Percentiles rank a stretch among this genome's conserved stretches.
These are phyloP conservation scores for Termitomyces sp. DNA, from an alignment of 768 basidiomycete species.

Conservation along the genomic window DNA sequence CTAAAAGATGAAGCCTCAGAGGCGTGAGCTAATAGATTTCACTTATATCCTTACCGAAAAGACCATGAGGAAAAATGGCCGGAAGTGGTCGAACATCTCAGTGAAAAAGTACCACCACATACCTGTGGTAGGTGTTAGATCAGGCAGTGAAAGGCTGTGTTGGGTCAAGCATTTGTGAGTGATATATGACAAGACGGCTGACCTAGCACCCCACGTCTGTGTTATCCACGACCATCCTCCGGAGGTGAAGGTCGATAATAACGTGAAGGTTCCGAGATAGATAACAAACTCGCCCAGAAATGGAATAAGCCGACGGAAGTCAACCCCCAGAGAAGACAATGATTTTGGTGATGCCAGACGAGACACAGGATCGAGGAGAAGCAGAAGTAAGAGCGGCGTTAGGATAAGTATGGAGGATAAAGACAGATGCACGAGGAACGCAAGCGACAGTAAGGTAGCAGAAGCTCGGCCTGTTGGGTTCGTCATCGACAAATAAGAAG, in stretches of 20 bases:
- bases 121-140: constrained; percentile 91
- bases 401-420: constrained; percentile 69
- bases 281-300: constrained; percentile 46
- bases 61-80: constrained; percentile 91
- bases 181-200: constrained; percentile 20
- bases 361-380: constrained; percentile 60
- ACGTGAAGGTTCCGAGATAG: constrained; percentile 47
- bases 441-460: constrained; percentile 59
- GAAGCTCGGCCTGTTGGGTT: constrained; percentile 52
- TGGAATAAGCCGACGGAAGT: constrained; percentile 28
- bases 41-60: constrained; percentile 64
- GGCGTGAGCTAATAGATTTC: background rate
- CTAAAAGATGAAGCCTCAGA: constrained; percentile 30
- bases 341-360: constrained; percentile 60
- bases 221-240: constrained; percentile 68
- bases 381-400: constrained; percentile 61
- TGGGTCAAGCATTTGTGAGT: constrained; percentile 3
- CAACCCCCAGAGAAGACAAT: constrained; percentile 27
- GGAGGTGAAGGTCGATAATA: constrained; percentile 52
- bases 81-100: constrained; percentile 98
- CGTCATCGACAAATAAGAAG: background rate
- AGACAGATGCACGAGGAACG: constrained; percentile 70
- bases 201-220: constrained; percentile 88
- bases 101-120: constrained; percentile 99
- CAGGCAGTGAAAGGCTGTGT: constrained; percentile 73